phyloP scores from a whole-genome alignment of 108 stramenopile species.

The Fragilaria crotonensis region DNA sequence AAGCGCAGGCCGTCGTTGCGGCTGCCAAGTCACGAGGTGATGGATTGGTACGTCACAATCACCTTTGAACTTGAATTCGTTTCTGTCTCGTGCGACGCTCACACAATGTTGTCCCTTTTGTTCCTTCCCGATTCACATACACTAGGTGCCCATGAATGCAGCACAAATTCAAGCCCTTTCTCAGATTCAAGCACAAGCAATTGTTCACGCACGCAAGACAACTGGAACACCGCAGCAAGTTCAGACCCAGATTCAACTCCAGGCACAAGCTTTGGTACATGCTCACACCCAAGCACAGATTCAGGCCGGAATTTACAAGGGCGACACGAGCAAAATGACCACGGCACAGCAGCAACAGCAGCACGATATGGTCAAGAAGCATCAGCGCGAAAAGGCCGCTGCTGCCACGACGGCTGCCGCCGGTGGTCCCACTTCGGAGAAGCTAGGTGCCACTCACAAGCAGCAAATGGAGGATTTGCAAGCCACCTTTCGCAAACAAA shows the following conservation, averaged over 20 bases:
- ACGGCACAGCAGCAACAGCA: constrained; percentile 14
- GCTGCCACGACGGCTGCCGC: constrained; percentile 8
- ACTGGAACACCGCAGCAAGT: constrained; percentile 63
- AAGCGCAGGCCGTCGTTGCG: constrained; percentile 82
- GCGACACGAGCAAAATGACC: constrained; percentile 13
- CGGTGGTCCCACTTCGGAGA: not conserved
- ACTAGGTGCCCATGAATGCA: constrained; percentile 25
- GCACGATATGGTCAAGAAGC: constrained; percentile 6
- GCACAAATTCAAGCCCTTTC: constrained; percentile 62
- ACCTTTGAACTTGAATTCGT: not conserved
- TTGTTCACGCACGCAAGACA: constrained; percentile 72
- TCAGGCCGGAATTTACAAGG: constrained; percentile 70
- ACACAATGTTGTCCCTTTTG: not conserved
- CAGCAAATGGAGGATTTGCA: constrained; percentile 12
- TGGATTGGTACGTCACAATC: constrained; percentile 38
- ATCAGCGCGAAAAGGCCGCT: constrained; percentile 7
- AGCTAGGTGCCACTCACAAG: not conserved
- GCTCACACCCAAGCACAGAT: constrained; percentile 84
- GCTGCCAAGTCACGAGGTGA: constrained; percentile 78
- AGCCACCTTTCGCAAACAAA: constrained; percentile 12
- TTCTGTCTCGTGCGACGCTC: not conserved
- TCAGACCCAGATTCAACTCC: constrained; percentile 77
- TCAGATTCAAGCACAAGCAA: constrained; percentile 83
- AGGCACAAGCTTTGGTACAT: constrained; percentile 68
- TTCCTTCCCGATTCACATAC: not conserved